phyloP scores from a whole-genome alignment of 345 rosid species.

The Odontarrhena argentea region DNA sequence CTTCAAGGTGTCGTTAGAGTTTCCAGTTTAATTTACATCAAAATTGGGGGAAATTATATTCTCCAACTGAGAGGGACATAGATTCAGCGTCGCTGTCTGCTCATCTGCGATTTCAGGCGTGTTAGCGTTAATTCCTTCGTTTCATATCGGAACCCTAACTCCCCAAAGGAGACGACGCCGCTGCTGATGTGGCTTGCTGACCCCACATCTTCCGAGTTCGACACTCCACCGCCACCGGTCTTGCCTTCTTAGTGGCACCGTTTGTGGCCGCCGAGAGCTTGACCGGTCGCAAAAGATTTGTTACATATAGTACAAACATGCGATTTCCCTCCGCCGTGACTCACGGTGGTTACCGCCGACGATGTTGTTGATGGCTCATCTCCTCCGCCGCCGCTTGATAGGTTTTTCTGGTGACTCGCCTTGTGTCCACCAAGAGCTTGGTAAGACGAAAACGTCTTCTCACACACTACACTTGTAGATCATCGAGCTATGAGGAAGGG shows the following conservation, averaged over 20 bases:
- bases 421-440: constrained; percentile 64
- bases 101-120: no score
- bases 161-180: constrained; percentile 45
- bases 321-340: constrained; percentile 31
- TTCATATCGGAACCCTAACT: no score
- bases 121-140: no score
- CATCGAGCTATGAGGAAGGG: constrained; percentile 16
- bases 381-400: constrained; percentile 36
- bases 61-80: no score
- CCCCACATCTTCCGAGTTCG: constrained; percentile 53
- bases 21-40: no score
- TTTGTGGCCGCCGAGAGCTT: constrained; percentile 80
- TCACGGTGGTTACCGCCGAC: constrained; percentile 13
- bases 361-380: constrained; percentile 38
- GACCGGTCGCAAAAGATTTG: constrained; percentile 66
- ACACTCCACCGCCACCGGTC: constrained; percentile 23
- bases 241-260: constrained; percentile 69
- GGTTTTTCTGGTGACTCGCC: constrained; percentile 53
- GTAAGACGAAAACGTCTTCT: constrained; percentile 50
- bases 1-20: no score
- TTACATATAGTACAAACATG: constrained; percentile 68
- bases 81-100: no score
- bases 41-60: no score
- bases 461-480: constrained; percentile 50
- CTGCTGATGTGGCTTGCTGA: constrained; percentile 56